phyloP scores from a whole-genome alignment of 768 basidiomycete species.

The Russula abietina region DNA sequence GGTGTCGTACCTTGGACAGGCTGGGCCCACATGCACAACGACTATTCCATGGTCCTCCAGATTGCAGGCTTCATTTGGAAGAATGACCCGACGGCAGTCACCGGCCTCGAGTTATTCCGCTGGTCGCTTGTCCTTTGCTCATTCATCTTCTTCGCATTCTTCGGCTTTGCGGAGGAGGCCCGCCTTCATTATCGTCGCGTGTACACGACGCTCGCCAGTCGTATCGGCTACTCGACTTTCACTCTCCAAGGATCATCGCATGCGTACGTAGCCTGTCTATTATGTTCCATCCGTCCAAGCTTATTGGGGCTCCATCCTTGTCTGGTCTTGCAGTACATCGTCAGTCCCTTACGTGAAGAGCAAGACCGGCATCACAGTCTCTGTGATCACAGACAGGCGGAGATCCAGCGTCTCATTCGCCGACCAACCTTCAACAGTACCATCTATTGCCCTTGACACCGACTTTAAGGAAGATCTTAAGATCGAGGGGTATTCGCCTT shows the following conservation, averaged over 20 bases:
- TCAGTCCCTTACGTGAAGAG: neutral
- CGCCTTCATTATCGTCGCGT: neutral
- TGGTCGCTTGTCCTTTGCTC: neutral
- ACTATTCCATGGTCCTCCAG: constrained; percentile 38
- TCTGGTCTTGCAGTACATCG: neutral
- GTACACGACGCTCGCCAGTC: constrained; percentile 10
- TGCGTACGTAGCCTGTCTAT: neutral
- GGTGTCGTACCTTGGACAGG: constrained; percentile 32
- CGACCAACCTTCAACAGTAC: constrained; percentile 17
- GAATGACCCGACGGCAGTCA: neutral
- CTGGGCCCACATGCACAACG: constrained; percentile 46
- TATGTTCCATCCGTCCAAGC: neutral
- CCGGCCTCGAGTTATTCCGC: neutral
- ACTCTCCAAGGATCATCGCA: neutral
- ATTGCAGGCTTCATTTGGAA: constrained; percentile 39
- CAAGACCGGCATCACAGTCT: constrained; percentile 5
- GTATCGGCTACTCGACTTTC: constrained; percentile 26
- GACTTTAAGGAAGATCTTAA: constrained; percentile 6
- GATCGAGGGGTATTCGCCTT: neutral
- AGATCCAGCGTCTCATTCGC: constrained; percentile 3
- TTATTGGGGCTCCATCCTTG: neutral
- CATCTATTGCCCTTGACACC: constrained; percentile 3
- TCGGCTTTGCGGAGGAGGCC: neutral
- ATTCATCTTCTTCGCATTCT: neutral
- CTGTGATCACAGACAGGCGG: neutral